phyloP scores from a whole-genome alignment of 257 asterid genomes.

The Pogostemon cablin region DNA sequence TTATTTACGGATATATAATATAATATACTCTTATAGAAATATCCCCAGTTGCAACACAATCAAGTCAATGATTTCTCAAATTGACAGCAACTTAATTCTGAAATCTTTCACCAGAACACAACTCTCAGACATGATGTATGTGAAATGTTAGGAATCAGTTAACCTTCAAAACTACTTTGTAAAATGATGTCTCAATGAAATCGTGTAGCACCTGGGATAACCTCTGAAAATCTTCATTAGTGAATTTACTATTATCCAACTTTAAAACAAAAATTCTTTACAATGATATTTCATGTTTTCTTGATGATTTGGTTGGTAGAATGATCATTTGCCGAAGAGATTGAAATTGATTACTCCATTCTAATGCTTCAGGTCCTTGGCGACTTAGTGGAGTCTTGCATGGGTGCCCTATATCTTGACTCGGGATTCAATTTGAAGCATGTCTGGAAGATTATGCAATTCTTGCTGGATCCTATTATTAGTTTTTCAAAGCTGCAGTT shows the following conservation, averaged over 20 bases:
- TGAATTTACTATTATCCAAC: neutral
- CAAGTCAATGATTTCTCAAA: neutral
- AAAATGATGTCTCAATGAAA: neutral
- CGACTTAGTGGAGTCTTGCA: conserved; percentile 91
- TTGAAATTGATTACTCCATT: conserved; percentile 34
- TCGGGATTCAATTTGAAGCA: conserved; percentile 68
- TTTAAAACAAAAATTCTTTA: neutral
- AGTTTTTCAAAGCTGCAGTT: conserved; percentile 58
- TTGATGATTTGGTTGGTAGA: conserved; percentile 1
- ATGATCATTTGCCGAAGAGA: conserved; percentile 29
- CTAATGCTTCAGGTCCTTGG: conserved; percentile 79
- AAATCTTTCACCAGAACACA: neutral
- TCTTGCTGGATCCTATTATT: conserved; percentile 70
- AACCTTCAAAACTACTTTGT: conserved; percentile 7
- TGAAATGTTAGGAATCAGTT: conserved; percentile 1
- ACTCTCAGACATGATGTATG: conserved; percentile 9
- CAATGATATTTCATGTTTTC: conserved; percentile 4
- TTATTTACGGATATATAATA: neutral
- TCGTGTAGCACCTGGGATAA: neutral
- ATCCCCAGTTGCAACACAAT: conserved; percentile 10
- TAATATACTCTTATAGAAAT: neutral
- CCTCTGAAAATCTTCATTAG: neutral
- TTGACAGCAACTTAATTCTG: neutral
- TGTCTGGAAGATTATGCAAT: conserved; percentile 70
- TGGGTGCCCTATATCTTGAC: conserved; percentile 88